Conservation (phyloP, 2,329 filamentous ascomycete genomes). For the Botrytis byssoidea region DNA sequence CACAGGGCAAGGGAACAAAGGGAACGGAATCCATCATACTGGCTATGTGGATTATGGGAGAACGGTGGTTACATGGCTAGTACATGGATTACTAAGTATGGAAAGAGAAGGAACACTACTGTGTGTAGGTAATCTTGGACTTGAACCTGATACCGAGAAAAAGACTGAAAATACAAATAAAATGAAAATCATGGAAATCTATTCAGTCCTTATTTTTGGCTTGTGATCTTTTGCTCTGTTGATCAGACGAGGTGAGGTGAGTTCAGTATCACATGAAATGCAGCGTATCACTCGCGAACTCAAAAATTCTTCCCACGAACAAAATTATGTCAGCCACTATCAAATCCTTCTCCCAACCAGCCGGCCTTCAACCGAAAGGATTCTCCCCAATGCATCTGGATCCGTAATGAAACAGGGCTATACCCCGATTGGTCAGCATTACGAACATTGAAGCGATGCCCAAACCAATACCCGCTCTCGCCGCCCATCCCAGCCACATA, state of each 20-base stretch:
- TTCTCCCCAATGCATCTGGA: neutral
- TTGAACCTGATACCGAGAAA: slow-evolving; percentile 13
- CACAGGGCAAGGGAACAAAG: neutral
- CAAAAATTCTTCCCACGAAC: neutral
- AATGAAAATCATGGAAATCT: neutral
- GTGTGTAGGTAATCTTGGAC: slow-evolving; percentile 15
- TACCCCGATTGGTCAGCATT: slow-evolving; percentile 6
- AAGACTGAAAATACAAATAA: neutral
- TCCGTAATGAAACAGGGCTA: neutral
- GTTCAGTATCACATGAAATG: neutral
- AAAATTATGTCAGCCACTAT: neutral
- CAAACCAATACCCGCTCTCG: slow-evolving; percentile 5
- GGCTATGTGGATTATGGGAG: neutral
- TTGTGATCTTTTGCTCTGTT: neutral
- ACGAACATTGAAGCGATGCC: neutral
- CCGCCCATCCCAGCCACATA: neutral
- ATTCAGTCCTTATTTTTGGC: neutral
- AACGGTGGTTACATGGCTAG: slow-evolving; percentile 9
- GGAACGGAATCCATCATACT: slow-evolving; percentile 8
- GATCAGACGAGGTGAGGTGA: neutral
- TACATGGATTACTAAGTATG: slow-evolving; percentile 3
- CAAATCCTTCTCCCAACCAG: slow-evolving; percentile 1
- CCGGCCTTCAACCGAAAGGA: neutral
- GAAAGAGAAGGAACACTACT: slow-evolving; percentile 3
- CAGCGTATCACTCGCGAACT: neutral